Conservation (phyloP, 1,284 basidiomycete genomes). For the Ceratobasidium sp. region DNA sequence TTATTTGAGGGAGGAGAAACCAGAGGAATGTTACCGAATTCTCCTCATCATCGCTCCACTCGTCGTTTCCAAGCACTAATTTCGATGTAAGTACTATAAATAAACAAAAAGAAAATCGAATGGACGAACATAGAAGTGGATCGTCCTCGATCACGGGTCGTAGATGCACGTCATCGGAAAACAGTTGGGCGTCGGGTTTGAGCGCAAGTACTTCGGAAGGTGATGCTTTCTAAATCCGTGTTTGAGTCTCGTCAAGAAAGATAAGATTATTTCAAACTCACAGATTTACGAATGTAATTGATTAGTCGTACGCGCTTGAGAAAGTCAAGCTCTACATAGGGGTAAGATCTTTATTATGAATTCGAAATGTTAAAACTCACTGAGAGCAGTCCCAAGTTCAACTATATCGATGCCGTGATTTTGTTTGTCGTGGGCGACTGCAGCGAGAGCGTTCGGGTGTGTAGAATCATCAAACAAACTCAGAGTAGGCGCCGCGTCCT, state of each 20-base stretch:
- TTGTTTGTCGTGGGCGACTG: constrained; percentile 68
- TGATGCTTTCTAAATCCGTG: constrained; percentile 65
- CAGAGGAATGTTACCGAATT: constrained; percentile 53
- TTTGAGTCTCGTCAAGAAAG: constrained; percentile 37
- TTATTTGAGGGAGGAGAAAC: too few relatives aligned
- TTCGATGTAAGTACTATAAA: too few relatives aligned
- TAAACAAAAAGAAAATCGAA: too few relatives aligned
- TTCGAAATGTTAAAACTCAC: constrained; percentile 63
- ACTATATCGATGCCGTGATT: constrained; percentile 76
- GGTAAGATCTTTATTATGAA: constrained; percentile 2
- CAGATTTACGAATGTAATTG: constrained; percentile 86
- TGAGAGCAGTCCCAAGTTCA: constrained; percentile 63
- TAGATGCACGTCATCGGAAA: constrained; percentile 82
- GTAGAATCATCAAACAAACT: constrained; percentile 85
- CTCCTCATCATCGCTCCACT: constrained; percentile 77
- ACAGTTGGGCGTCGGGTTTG: constrained; percentile 71
- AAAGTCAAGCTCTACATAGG: constrained; percentile 66
- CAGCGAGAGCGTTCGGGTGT: constrained; percentile 67
- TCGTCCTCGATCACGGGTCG: constrained; percentile 86
- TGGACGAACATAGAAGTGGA: constrained; percentile 78
- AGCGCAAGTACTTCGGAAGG: constrained; percentile 64
- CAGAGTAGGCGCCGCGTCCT: constrained; percentile 70
- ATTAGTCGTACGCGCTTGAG: constrained; percentile 84
- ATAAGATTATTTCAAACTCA: constrained; percentile 53
- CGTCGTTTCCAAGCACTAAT: constrained; percentile 57